These are phyloP conservation scores for Blepharisma stoltei DNA, from an alignment of 73 alveolate genomes.

Conservation along the genomic window DNA sequence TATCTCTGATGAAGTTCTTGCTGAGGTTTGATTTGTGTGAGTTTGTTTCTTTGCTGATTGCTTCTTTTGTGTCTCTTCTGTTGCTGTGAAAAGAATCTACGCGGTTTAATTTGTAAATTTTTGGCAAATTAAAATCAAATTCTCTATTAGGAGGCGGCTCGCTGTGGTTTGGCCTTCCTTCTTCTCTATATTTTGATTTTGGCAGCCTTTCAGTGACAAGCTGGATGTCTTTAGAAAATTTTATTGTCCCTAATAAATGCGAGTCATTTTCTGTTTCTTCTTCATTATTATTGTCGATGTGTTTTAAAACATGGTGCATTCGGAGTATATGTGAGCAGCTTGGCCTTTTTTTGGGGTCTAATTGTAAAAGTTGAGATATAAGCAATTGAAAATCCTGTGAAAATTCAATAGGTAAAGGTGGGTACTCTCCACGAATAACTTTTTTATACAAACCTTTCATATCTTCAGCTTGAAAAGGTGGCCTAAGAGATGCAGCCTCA, in stretches of 20 bases:
- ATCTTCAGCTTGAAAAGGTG: conserved; percentile 82
- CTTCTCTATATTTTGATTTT: conserved; percentile 44
- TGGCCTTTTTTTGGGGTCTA: conserved; percentile 54
- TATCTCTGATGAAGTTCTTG: background rate
- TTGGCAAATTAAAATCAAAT: too few relatives aligned
- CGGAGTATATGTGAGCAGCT: conserved; percentile 29
- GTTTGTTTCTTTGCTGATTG: too few relatives aligned
- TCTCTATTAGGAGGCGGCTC: too few relatives aligned
- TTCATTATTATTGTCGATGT: conserved; percentile 34
- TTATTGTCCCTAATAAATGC: conserved; percentile 56
- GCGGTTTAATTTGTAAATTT: too few relatives aligned
- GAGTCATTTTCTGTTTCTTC: conserved; percentile 37
- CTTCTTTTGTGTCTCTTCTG: too few relatives aligned
- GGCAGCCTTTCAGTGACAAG: conserved; percentile 66
- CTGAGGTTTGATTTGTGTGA: too few relatives aligned
- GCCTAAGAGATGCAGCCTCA: conserved; percentile 67
- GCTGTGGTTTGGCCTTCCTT: background rate
- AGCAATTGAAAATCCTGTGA: conserved; percentile 49
- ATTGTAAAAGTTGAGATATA: conserved; percentile 44
- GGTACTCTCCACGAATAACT: conserved; percentile 65
- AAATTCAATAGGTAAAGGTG: conserved; percentile 51
- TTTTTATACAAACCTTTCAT: conserved; percentile 73
- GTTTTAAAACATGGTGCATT: conserved; percentile 39
- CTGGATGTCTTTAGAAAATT: conserved; percentile 61
- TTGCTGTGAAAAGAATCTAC: too few relatives aligned